Evolutionary conservation across 2,329 filamentous ascomycete genomes (phyloP), one percentile per base, ranked within the genome.

Genomic region (Sporothrix luriei): DNA sequence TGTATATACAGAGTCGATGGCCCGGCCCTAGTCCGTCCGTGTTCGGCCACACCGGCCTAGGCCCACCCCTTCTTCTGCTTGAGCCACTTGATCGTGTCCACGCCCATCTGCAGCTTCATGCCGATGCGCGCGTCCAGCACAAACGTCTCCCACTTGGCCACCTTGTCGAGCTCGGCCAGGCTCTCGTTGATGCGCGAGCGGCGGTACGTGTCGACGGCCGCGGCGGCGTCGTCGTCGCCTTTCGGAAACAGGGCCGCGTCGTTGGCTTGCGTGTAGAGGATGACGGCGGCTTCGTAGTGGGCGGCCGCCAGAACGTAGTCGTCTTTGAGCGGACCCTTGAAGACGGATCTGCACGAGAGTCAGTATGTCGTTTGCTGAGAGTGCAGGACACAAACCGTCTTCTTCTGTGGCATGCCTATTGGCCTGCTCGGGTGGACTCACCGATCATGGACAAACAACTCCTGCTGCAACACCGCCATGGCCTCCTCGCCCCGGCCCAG

Each of bases 201-300:
- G 19, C 82, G 80, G 73, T 80, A 83, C 4, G 74, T 78, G 0
- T 79, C 77, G 0, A 79, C 72, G 43, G 74, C 74, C 0, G 74
- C 70, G 2, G 74, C 74, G 0, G 74, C 70, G 2, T 65, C 46
- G 2, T 16, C 38, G 11, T 4, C 19, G 1, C 13, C 24, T 0
- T 72, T 71, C 3, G 76, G 77, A 71, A 75, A 79, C 26, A 69
- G 69, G 0, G 74, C 75, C 0, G 81, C 78, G 40, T 79, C 77
- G 74, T 81, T 84, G 67, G 82, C 84, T 75, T 94, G 90, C 70
- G 86, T 84, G 94, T 94, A 99, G 1, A 90, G 82, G 68, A 92
- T 87, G 9, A 91, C 92, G 0, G 89, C 93, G 82, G 95, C 87
- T 79, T 99, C 95, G 78, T 97, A 97, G 73, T 92, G 84, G 1